Evolutionary conservation across 176 grass and related monocot species (phyloP), one percentile per base, ranked within the genome.

Genomic region (Lolium rigidum): DNA sequence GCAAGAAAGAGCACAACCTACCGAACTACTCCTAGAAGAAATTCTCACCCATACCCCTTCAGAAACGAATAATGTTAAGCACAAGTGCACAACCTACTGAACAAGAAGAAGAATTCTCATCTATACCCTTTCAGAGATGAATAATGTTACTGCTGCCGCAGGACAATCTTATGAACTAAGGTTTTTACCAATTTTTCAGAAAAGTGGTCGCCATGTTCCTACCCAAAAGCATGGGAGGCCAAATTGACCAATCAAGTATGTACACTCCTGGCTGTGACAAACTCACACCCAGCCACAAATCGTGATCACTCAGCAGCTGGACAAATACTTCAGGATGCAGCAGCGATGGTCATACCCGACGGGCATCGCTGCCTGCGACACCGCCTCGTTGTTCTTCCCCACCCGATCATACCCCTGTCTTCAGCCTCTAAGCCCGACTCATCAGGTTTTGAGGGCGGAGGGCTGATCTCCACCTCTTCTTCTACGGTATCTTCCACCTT

Each of bases 371-470:
- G 20, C 28, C 80, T 82, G 64, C 80, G 49, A 41, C 80, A 82
- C 66, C 80, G 80, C 14, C 80, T 82, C 2, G 80, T 82, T 3
- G 80, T 82, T 14, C 80, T 67, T 55, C 80, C 80, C 80, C 80
- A 82, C 35, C 80, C 80, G 15, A 82, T 70, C 80, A 82, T 70
- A 5, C 48, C 31, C 8, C 51, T 68, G 50, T 68, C 65, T 3
- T 82, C 80, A 5, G 48, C 80, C 68, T 82, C 80, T 52, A 82
- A 24, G 12, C 9, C 50, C 4, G 28, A 7, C 1, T 21, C 50
- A 28, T 70, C 80, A 11, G 63, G 35, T 82, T 82, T 82, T 2
- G 8, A 64, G 0, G 80, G 64, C 48, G 80, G 31, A 35, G 31
- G 64, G 50, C 80, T 82, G 12, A 37, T 50, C 7, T 37, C 64